phyloP scores from a whole-genome alignment of 768 basidiomycete genomes.

The Lentinula raphanica region DNA sequence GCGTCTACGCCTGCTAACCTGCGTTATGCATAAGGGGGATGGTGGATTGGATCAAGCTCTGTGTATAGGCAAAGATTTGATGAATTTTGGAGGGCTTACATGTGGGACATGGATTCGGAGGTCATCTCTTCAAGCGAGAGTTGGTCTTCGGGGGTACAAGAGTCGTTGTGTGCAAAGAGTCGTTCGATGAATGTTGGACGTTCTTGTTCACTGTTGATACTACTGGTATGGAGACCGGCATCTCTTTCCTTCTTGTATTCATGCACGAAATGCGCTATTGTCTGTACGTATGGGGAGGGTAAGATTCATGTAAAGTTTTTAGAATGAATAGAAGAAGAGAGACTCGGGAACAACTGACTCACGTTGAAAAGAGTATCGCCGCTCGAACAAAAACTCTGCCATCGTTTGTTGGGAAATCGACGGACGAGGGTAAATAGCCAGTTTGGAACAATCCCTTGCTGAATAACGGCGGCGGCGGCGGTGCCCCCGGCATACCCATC shows the following conservation, averaged over 20 bases:
- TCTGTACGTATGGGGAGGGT: conserved; percentile 28
- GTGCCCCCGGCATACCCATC: too few relatives aligned
- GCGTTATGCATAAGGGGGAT: not conserved
- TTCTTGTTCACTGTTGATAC: conserved; percentile 45
- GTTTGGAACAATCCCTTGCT: conserved; percentile 67
- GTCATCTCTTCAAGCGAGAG: conserved; percentile 71
- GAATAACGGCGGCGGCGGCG: not conserved
- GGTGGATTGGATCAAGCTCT: not conserved
- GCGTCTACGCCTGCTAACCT: conserved; percentile 80
- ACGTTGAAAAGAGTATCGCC: conserved; percentile 29
- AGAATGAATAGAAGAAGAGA: too few relatives aligned
- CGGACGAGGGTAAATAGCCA: conserved; percentile 71
- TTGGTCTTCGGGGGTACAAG: conserved; percentile 30
- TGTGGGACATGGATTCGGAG: conserved; percentile 76
- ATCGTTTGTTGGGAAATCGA: conserved; percentile 61
- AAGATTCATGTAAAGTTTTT: too few relatives aligned
- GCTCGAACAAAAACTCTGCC: conserved; percentile 75
- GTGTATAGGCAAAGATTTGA: too few relatives aligned
- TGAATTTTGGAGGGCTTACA: too few relatives aligned
- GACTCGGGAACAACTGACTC: not conserved
- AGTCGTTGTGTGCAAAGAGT: conserved; percentile 56
- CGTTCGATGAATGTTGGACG: conserved; percentile 57
- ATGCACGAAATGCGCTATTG: conserved; percentile 68
- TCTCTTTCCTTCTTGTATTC: conserved; percentile 65
- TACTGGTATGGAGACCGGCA: too few relatives aligned